phyloP scores from a whole-genome alignment of 306 rosid genomes.

The Sicyos baderoa region DNA sequence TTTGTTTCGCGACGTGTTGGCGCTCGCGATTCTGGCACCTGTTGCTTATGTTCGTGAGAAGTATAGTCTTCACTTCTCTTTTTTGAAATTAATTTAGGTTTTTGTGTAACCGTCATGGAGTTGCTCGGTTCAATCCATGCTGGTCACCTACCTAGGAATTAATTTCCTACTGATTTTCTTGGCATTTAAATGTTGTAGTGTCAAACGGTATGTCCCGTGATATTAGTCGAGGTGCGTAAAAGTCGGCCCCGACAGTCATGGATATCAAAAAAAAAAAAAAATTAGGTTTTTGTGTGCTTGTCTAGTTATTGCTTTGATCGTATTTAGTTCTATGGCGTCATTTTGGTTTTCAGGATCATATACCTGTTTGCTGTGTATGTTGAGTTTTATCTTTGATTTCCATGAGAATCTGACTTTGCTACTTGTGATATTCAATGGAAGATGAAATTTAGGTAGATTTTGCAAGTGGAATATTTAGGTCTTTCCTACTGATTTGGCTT shows the following conservation, averaged over 20 bases:
- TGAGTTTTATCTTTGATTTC: neutral
- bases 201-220: too few species aligned
- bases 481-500: neutral
- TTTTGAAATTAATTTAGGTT: neutral
- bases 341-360: neutral
- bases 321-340: neutral
- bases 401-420: neutral
- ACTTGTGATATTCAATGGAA: neutral
- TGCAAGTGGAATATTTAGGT: neutral
- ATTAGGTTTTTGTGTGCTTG: neutral
- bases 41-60: slow-evolving; percentile 61
- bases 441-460: slow-evolving; percentile 1
- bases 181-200: too few species aligned
- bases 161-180: too few species aligned
- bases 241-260: too few species aligned
- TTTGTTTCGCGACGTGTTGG: slow-evolving; percentile 51
- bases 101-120: too few species aligned
- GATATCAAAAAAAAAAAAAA: too few species aligned
- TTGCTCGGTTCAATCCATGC: too few species aligned
- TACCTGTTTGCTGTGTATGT: neutral
- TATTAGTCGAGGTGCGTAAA: too few species aligned
- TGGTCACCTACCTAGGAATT: too few species aligned
- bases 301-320: neutral
- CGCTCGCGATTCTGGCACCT: slow-evolving; percentile 49
- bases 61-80: slow-evolving; percentile 25